A percentile compares a stretch with the other conserved stretches of the same genome.
phyloP scores from a whole-genome alignment of 805 yeast species.

The Saccharomyces kudriavzevii region DNA sequence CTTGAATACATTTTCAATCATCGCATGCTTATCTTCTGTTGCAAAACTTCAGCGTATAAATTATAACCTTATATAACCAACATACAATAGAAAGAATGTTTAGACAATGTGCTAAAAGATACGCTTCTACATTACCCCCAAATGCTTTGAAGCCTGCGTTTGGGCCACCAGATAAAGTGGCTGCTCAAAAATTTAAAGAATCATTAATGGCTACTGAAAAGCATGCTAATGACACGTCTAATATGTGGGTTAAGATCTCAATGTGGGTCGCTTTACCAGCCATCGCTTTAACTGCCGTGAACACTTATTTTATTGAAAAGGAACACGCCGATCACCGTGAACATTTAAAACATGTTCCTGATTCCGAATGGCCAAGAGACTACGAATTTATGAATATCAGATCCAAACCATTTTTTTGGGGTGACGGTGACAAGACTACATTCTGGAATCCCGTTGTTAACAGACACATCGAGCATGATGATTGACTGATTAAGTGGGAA shows the following conservation, averaged over 20 bases:
- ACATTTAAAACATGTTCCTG: constrained; percentile 60
- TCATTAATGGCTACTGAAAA: constrained; percentile 55
- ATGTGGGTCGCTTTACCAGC: constrained; percentile 77
- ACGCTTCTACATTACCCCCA: constrained; percentile 32
- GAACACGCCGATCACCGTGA: constrained; percentile 88
- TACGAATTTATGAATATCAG: constrained; percentile 90
- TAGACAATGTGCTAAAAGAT: constrained; percentile 35
- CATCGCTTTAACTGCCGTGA: constrained; percentile 63
- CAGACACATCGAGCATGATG: constrained; percentile 58
- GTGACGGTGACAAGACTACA: constrained; percentile 93
- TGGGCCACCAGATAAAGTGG: constrained; percentile 39
- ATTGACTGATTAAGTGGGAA: constrained; percentile 2
- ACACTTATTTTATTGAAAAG: constrained; percentile 72
- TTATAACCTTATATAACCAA: not conserved
- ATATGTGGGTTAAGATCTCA: constrained; percentile 80
- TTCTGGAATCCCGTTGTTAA: constrained; percentile 93
- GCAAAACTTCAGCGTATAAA: no score
- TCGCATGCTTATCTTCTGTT: not conserved
- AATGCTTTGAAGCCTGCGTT: constrained; percentile 42
- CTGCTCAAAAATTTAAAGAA: constrained; percentile 64
- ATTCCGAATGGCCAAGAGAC: constrained; percentile 88
- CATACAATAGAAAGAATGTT: constrained; percentile 31
- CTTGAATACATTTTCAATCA: not conserved
- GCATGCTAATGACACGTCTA: constrained; percentile 73
- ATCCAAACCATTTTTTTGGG: constrained; percentile 90